These are phyloP conservation scores for Lepraria neglecta DNA, from an alignment of 495 filamentous ascomycete genomes.

Conservation along the genomic window DNA sequence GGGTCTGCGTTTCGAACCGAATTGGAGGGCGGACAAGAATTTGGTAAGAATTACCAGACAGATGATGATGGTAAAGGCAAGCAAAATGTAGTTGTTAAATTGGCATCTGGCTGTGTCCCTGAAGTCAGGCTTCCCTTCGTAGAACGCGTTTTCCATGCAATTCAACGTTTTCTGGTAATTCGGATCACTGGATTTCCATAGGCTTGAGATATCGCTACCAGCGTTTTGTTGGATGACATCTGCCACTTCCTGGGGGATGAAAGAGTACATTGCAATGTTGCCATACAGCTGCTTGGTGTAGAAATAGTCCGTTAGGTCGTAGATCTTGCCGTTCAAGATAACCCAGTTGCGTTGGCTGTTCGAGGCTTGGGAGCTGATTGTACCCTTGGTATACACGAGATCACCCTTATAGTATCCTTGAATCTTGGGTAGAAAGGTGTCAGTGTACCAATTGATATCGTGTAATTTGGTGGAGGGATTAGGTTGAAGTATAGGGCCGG, in stretches of 20 bases:
- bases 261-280: constrained; percentile 50
- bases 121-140: constrained; percentile 79
- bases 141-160: constrained; percentile 81
- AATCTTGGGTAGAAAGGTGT: constrained; percentile 71
- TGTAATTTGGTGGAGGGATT: constrained; percentile 51
- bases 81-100: constrained; percentile 86
- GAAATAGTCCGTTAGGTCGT: constrained; percentile 89
- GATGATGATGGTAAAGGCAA: constrained; percentile 77
- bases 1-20: constrained; percentile 85
- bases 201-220: constrained; percentile 65
- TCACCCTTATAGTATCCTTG: constrained; percentile 80
- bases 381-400: constrained; percentile 62
- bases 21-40: constrained; percentile 89
- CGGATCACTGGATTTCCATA: constrained; percentile 49
- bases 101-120: constrained; percentile 67
- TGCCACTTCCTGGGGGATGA: constrained; percentile 59
- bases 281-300: constrained; percentile 54
- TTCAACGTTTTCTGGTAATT: constrained; percentile 53
- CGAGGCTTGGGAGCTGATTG: constrained; percentile 49
- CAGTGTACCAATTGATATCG: constrained; percentile 66
- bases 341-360: constrained; percentile 69
- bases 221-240: constrained; percentile 64
- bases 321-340: constrained; percentile 65
- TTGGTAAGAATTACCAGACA: constrained; percentile 76
- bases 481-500: constrained; percentile 51